Evolutionary conservation across 208 protist species (phyloP), one percentile per base, ranked within the genome.

Genomic region (Wallacemonas rigidus): DNA sequence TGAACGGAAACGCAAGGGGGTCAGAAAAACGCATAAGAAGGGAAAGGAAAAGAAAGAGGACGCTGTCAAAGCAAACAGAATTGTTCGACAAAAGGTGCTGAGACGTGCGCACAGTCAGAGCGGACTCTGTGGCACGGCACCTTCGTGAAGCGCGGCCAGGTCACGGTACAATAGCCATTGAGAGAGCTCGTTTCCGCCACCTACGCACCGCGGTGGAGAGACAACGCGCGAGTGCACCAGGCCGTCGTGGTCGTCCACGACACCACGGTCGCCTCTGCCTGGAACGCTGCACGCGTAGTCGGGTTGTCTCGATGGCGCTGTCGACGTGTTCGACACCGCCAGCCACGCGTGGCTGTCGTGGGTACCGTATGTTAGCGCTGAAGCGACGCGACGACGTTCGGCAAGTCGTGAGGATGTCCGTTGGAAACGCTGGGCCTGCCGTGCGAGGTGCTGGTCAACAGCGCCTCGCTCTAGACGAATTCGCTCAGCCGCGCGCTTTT

Each of bases 41-140:
- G 45, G 12, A 6, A 50, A 57, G 53, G 53, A 74, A 69, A 70
- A 62, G 57, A 79, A 68, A 68, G 17, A 8, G 26, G 26, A 57
- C 53, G 17, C 14, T 36, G 26, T 7, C 53, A 57, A n/a, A 57
- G 26, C 11, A 15, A 57, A 57, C 5, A 50, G 12, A 50, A 50
- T 50, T 14, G 6, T 12, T 14, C 1, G 0, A 12, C 45, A 50
- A 6, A 50, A 12, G 45, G 8, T 14, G 45, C 1, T 1, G 8
- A 50, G 8, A 14, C 45, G 26, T 26, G 26, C 26, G 26, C 26
- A 26, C 45, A 50, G 12, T 50, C 45, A 50, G 45, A 70, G 43
- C 11, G 50, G 15, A 57, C 6, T 6, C 14, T 6, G 53, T 6
- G 0, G 6, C 9, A n/a, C 6, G 17, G 26, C 5, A 5, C n/a